phyloP scores from a whole-genome alignment of 1,139 yeast species.

The Pichia sp. region DNA sequence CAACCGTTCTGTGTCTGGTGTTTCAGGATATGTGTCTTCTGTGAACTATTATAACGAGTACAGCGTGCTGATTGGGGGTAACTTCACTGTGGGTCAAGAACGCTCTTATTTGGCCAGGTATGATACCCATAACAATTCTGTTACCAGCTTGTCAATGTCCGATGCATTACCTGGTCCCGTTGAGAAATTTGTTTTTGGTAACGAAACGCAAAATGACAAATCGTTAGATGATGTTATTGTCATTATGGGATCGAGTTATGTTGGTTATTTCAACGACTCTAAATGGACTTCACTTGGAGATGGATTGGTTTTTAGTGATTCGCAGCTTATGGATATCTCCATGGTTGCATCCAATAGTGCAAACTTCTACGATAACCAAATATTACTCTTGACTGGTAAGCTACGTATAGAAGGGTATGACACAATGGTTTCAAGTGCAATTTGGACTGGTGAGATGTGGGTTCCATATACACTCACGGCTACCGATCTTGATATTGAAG shows the following conservation, averaged over 20 bases:
- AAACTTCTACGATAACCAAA: constrained; percentile 35
- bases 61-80: constrained; percentile 56
- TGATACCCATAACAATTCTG: constrained; percentile 17
- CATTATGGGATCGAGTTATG: constrained; percentile 44
- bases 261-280: constrained; percentile 43
- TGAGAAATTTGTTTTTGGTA: constrained; percentile 34
- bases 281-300: constrained; percentile 35
- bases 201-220: constrained; percentile 43
- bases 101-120: constrained; percentile 14
- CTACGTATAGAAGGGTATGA: constrained; percentile 49
- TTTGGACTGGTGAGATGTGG: constrained; percentile 68
- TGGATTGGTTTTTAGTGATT: constrained; percentile 22
- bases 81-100: constrained; percentile 16
- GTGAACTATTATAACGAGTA: constrained; percentile 45
- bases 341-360: constrained; percentile 27
- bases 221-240: constrained; percentile 40
- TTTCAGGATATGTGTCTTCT: constrained; percentile 47
- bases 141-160: constrained; percentile 11
- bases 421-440: constrained; percentile 48
- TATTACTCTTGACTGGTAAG: constrained; percentile 57
- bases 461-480: constrained; percentile 49
- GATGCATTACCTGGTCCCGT: constrained; percentile 16
- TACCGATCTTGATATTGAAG: constrained; percentile 9
- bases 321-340: constrained; percentile 35
- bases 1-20: constrained; percentile 26